Conservation (phyloP, 805 yeast genomes). For the Ogataea kodamae region DNA sequence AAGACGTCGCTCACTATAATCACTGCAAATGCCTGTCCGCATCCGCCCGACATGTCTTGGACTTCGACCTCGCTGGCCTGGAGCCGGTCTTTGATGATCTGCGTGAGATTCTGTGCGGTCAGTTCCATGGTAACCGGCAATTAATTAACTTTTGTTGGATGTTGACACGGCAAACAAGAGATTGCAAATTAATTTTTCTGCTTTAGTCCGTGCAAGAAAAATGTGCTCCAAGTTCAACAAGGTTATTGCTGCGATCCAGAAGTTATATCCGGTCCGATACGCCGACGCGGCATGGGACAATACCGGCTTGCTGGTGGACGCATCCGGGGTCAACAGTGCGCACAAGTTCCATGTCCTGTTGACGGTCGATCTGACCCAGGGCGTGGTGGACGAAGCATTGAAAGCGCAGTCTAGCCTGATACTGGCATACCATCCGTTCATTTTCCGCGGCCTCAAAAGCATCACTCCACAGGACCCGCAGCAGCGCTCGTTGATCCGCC, state of each 20-base stretch:
- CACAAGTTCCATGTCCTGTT: constrained; percentile 45
- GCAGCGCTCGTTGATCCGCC: constrained; percentile 67
- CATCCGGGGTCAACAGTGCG: constrained; percentile 29
- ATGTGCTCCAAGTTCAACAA: constrained; percentile 40
- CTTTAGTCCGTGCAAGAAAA: too few relatives aligned
- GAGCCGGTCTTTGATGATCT: constrained; percentile 52
- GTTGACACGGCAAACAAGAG: constrained; percentile 5
- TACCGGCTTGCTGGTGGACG: constrained; percentile 83
- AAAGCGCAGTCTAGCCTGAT: constrained; percentile 49
- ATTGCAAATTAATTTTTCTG: too few relatives aligned
- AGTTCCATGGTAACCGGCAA: too few relatives aligned
- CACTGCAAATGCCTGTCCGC: constrained; percentile 97
- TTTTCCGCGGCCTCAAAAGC: constrained; percentile 81
- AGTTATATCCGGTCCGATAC: constrained; percentile 70
- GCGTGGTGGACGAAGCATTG: constrained; percentile 86
- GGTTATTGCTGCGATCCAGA: constrained; percentile 56
- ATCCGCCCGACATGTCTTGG: constrained; percentile 83
- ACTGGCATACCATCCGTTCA: constrained; percentile 92
- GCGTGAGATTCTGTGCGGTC: constrained; percentile 39
- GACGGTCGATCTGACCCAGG: constrained; percentile 79
- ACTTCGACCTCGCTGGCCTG: constrained; percentile 65
- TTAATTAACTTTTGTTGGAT: too few relatives aligned
- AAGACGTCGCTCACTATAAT: constrained; percentile 73
- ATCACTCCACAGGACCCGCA: constrained; percentile 68
- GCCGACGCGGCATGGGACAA: constrained; percentile 95